A percentile compares a stretch with the other conserved stretches of the same genome.
Conservation (phyloP, 306 rosid species). For the Vigna nakashimae region DNA sequence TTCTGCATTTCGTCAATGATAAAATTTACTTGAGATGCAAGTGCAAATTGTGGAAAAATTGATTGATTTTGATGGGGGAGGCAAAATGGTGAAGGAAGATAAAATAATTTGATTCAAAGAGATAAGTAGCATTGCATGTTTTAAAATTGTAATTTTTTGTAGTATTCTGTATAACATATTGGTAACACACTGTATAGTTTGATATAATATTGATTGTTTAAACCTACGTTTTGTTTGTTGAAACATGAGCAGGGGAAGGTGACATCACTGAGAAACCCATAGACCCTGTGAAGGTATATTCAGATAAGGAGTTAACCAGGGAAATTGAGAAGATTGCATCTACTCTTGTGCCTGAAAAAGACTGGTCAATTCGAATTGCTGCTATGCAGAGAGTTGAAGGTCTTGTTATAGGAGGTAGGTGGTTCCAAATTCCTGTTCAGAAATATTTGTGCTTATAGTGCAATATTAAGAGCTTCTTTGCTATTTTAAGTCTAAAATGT, state of each 20-base stretch:
- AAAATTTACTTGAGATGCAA: not conserved
- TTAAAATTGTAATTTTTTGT: not conserved
- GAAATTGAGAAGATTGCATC: constrained; percentile 96
- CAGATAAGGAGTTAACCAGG: constrained; percentile 92
- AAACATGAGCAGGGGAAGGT: constrained; percentile 73
- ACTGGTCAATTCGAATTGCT: constrained; percentile 94
- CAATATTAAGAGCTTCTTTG: constrained; percentile 17
- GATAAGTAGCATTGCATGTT: constrained; percentile 14
- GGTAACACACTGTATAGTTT: constrained; percentile 19
- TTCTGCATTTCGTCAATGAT: constrained; percentile 5
- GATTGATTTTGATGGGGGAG: constrained; percentile 37
- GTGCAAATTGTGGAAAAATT: constrained; percentile 22
- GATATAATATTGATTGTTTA: constrained; percentile 20
- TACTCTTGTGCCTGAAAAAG: constrained; percentile 96
- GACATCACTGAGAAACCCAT: constrained; percentile 76
- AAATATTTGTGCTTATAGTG: constrained; percentile 27
- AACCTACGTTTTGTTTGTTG: constrained; percentile 35
- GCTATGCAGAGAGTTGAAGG: constrained; percentile 98
- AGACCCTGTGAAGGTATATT: constrained; percentile 91
- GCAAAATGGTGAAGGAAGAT: constrained; percentile 24
- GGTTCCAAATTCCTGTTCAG: constrained; percentile 36
- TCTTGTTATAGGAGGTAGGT: constrained; percentile 92
- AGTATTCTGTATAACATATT: not conserved
- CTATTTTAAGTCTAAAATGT: constrained; percentile 17
- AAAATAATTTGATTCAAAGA: constrained; percentile 27